phyloP scores from a whole-genome alignment of 2,329 filamentous ascomycete genomes.

The Cryphonectria carpinicola region DNA sequence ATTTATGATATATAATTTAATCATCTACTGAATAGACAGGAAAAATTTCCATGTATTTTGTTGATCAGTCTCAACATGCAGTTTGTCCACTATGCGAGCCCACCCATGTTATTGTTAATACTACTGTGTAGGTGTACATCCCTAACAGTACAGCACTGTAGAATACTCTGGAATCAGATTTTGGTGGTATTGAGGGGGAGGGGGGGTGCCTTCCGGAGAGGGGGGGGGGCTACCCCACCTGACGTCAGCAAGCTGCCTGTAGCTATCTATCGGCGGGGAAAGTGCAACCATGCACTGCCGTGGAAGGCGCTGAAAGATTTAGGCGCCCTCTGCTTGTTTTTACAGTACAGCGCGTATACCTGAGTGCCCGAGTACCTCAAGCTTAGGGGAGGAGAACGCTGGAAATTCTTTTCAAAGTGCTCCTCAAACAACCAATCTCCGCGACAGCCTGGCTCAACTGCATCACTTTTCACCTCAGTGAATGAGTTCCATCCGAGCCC shows the following conservation, averaged over 20 bases:
- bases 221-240: neutral
- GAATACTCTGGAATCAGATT: neutral
- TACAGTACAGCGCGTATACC: neutral
- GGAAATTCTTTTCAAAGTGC: neutral
- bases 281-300: neutral
- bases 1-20: no score
- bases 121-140: neutral
- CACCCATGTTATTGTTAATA: no score
- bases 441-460: neutral
- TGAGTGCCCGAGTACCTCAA: neutral
- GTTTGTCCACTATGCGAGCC: no score
- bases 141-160: neutral
- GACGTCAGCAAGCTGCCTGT: constrained; percentile 8
- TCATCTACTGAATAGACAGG: no score
- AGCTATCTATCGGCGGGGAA: constrained; percentile 3
- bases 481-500: constrained; percentile 38
- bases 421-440: neutral
- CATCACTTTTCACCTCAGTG: neutral
- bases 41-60: no score
- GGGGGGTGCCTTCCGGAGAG: neutral
- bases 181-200: neutral
- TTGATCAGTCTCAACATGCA: no score
- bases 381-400: neutral
- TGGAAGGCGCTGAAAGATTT: neutral
- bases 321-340: neutral